Evolutionary conservation across 495 filamentous ascomycete genomes (phyloP).

Genomic region (Oidiodendron maius): DNA sequence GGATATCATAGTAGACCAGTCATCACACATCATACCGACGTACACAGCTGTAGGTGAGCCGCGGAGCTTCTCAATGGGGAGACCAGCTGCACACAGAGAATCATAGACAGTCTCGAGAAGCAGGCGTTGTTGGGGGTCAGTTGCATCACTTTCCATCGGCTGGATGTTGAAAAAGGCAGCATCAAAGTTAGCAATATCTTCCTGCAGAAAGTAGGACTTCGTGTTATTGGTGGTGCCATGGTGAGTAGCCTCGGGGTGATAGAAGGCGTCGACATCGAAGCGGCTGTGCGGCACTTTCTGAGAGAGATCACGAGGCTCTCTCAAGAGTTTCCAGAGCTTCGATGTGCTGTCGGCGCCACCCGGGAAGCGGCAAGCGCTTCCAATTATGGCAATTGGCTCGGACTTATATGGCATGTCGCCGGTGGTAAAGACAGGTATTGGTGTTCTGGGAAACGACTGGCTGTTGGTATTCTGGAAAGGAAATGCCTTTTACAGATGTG

Average conservation of each 20-base stretch:
- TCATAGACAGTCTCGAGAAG: conserved; percentile 50
- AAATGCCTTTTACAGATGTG: too few relatives aligned
- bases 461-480: too few relatives aligned
- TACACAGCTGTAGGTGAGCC: conserved; percentile 23
- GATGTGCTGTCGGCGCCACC: conserved; percentile 43
- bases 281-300: conserved; percentile 35
- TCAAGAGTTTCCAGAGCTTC: conserved; percentile 51
- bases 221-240: conserved; percentile 1
- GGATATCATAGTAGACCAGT: conserved; percentile 28
- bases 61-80: conserved; percentile 21
- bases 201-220: conserved; percentile 38
- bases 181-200: conserved; percentile 50
- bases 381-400: conserved; percentile 52
- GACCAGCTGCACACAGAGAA: conserved; percentile 48
- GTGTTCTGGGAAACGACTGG: too few relatives aligned
- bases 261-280: conserved; percentile 41
- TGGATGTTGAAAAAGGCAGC: conserved; percentile 50
- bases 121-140: conserved; percentile 50
- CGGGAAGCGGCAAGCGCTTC: conserved; percentile 54
- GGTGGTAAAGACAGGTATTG: too few relatives aligned
- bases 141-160: conserved; percentile 46
- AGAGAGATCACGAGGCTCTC: conserved; percentile 7
- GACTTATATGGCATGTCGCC: too few relatives aligned
- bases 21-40: conserved; percentile 22
- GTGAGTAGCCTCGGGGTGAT: conserved; percentile 32